Evolutionary conservation across 1,284 basidiomycete species (phyloP), one percentile per base, ranked within the genome.

Genomic region (Leccinum griseonigrum): DNA sequence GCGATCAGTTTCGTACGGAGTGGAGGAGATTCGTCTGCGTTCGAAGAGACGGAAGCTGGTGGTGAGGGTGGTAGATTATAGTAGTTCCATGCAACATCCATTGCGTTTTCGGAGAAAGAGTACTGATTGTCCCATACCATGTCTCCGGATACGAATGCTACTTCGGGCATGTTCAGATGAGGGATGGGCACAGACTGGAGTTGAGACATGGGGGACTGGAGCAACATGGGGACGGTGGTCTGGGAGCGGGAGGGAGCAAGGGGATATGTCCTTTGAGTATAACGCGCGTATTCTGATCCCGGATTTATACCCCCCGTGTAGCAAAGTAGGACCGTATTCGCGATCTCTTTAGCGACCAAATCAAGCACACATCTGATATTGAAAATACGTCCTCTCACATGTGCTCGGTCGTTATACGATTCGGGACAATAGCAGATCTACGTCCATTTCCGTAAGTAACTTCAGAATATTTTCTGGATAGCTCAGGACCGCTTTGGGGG

Each of bases 111-210:
- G 43, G 80, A 71, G 70, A 78, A 79, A 60, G 79, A 65, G n/a
- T 60, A 70, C 32, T 74, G 76, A 57, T 77, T 76, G 64, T 84
- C 82, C 80, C 83, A 85, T 60, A 77, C 62, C 51, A 76, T 66
- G 65, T 85, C 81, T 50, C 65, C 58, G 9, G 74, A 74, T 63
- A 83, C 78, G 54, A 88, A 78, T 60, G 82, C 78, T 43, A 82
- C 80, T 75, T 88, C 85, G 67, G 71, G 68, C 58, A 81, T 74
- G 69, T 84, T 82, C 69, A 87, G 78, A 66, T 83, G 80, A 66
- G 84, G 83, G 79, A 85, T 83, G 72, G 78, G 74, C 63, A 82
- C 71, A 59, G 78, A 75, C 63, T 77, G 75, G 65, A 72, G 69
- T 59, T 71, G 73, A 59, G 76, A 71, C 67, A 78, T 72, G 26